phyloP scores from a whole-genome alignment of 768 basidiomycete species.

The Mycena rosella region DNA sequence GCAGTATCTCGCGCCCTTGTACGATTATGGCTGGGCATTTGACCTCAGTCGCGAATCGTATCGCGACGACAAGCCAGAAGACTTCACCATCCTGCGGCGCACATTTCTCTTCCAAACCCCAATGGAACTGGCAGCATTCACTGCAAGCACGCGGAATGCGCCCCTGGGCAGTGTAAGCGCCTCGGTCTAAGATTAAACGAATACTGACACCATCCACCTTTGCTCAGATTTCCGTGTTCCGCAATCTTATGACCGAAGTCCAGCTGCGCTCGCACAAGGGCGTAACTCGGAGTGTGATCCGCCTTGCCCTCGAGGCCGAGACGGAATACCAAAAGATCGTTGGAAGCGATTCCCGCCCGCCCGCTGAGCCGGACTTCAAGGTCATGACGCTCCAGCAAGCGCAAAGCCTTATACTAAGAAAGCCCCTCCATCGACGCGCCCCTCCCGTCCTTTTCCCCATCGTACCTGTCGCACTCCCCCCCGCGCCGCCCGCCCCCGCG shows the following conservation, averaged over 20 bases:
- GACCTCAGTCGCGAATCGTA: not conserved
- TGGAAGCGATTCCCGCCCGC: not conserved
- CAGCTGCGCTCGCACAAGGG: not conserved
- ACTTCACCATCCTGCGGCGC: not conserved
- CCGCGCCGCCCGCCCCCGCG: not conserved
- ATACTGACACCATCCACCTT: not conserved
- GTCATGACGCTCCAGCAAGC: not conserved
- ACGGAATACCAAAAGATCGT: conserved; percentile 1
- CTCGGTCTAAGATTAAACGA: too few species aligned
- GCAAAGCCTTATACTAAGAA: not conserved
- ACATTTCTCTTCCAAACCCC: not conserved
- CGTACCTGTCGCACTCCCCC: not conserved
- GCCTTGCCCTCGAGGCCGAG: not conserved
- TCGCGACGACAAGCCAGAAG: not conserved
- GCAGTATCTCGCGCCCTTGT: not conserved
- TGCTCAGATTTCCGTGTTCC: not conserved
- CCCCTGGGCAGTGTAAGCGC: not conserved
- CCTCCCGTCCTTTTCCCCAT: too few species aligned
- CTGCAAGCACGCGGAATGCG: not conserved
- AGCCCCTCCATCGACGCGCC: not conserved
- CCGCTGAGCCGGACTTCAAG: too few species aligned
- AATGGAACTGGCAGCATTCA: not conserved
- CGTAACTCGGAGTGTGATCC: not conserved
- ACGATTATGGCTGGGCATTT: not conserved
- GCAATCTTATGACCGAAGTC: not conserved